These are phyloP conservation scores for Calonectria pteridis DNA, from an alignment of 2,329 filamentous ascomycete species.

Conservation along the genomic window DNA sequence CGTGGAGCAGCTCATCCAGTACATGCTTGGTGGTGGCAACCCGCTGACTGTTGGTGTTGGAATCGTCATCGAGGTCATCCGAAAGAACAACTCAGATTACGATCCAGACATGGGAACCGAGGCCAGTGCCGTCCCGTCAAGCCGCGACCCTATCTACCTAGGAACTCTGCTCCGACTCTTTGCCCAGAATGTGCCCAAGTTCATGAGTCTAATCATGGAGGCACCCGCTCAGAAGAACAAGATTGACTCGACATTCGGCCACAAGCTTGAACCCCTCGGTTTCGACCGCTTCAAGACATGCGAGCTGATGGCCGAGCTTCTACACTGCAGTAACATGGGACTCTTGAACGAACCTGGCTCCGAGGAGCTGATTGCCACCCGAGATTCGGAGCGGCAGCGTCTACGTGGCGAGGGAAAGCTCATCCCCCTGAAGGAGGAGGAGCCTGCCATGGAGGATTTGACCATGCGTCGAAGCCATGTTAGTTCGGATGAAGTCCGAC, in stretches of 20 bases:
- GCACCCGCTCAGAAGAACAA: constrained; percentile 79
- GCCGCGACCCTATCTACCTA: constrained; percentile 93
- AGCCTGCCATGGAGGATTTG: constrained; percentile 65
- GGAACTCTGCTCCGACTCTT: constrained; percentile 91
- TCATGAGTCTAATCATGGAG: constrained; percentile 91
- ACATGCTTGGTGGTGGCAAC: constrained; percentile 95
- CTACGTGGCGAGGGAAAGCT: constrained; percentile 84
- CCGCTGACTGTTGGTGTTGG: constrained; percentile 95
- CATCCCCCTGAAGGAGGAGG: constrained; percentile 53
- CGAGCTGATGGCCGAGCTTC: constrained; percentile 95
- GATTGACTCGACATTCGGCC: constrained; percentile 88
- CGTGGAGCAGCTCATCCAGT: constrained; percentile 84
- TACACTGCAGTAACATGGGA: constrained; percentile 99
- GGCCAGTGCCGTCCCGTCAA: constrained; percentile 82
- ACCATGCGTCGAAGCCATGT: constrained; percentile 68
- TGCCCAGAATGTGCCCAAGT: constrained; percentile 90
- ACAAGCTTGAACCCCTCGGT: constrained; percentile 91
- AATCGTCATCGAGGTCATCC: constrained; percentile 97
- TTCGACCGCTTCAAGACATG: constrained; percentile 99
- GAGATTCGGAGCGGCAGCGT: constrained; percentile 85
- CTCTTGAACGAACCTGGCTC: constrained; percentile 92
- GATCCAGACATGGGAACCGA: constrained; percentile 91
- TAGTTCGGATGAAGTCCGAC: constrained; percentile 71
- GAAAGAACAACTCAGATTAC: constrained; percentile 99
- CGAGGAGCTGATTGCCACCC: constrained; percentile 83